These are phyloP conservation scores for Hymenochaete sp. DNA, from an alignment of 1,284 basidiomycete genomes.

Conservation along the genomic window DNA sequence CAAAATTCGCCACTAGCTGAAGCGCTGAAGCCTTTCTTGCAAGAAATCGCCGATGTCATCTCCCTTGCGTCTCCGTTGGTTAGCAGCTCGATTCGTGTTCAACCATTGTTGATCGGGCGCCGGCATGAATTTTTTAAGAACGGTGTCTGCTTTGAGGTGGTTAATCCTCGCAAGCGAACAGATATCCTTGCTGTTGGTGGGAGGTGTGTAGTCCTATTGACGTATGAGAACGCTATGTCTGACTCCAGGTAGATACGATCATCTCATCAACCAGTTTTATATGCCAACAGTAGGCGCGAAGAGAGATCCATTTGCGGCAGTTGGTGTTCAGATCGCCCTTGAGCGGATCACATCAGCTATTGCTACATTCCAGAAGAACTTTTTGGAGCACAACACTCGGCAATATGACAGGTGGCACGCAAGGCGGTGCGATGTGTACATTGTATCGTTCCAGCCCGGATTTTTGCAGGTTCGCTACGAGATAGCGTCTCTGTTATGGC, in stretches of 20 bases:
- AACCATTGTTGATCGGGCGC: constrained; percentile 62
- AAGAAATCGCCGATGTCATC: constrained; percentile 57
- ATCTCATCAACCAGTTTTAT: constrained; percentile 55
- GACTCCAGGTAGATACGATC: constrained; percentile 54
- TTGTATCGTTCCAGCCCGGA: constrained; percentile 72
- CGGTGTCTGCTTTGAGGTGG: constrained; percentile 70
- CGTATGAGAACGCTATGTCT: background rate
- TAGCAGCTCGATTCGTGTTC: constrained; percentile 48
- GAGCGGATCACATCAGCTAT: constrained; percentile 72
- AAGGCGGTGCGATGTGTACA: constrained; percentile 76
- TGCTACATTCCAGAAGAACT: constrained; percentile 63
- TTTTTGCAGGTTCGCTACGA: constrained; percentile 71
- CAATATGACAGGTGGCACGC: constrained; percentile 86
- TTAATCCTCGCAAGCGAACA: constrained; percentile 52
- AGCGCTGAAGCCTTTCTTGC: constrained; percentile 40
- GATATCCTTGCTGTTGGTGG: constrained; percentile 78
- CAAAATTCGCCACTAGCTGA: constrained; percentile 43
- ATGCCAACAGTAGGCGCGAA: constrained; percentile 39
- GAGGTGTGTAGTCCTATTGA: constrained; percentile 37
- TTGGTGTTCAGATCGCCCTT: constrained; percentile 70
- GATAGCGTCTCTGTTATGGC: constrained; percentile 71
- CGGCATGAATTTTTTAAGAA: constrained; percentile 61
- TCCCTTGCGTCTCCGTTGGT: constrained; percentile 56
- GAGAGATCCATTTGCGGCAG: constrained; percentile 49
- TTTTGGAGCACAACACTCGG: constrained; percentile 62